phyloP scores from a whole-genome alignment of 305 asterid genomes.

The Fraxinus sp. region DNA sequence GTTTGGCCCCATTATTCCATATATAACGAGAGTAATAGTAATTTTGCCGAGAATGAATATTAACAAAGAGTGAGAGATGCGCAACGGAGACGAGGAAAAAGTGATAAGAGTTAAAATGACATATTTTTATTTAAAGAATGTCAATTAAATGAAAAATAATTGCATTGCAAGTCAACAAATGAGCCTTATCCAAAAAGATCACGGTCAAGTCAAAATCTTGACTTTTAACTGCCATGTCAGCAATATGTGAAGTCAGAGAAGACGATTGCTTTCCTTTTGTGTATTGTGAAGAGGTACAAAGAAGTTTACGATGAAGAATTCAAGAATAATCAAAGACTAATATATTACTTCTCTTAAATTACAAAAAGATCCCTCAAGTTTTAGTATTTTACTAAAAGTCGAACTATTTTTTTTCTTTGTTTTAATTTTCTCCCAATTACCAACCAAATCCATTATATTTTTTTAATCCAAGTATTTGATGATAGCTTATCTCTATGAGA shows the following conservation, averaged over 20 bases:
- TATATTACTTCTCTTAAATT: background rate
- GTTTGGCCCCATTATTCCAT: too few species aligned
- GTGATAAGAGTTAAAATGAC: background rate
- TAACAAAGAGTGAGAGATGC: too few species aligned
- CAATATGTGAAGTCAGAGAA: background rate
- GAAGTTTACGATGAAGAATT: background rate
- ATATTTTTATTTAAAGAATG: background rate
- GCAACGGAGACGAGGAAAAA: background rate
- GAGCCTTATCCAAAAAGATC: background rate
- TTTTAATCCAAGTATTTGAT: background rate
- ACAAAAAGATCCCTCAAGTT: background rate
- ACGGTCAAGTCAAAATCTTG: background rate
- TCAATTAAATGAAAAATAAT: background rate
- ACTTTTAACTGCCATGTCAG: background rate
- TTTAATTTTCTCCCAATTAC: background rate
- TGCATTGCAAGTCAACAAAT: background rate
- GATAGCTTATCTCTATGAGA: background rate
- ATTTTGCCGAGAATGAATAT: too few species aligned
- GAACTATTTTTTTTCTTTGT: background rate
- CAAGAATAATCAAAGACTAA: background rate
- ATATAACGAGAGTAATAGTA: too few species aligned
- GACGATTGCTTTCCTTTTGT: background rate
- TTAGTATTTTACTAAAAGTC: background rate
- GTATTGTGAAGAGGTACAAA: background rate
- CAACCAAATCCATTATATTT: background rate